Base-by-base conservation (phyloP, 2,329 filamentous ascomycete species). In the Calonectria henricotiae region DNA sequence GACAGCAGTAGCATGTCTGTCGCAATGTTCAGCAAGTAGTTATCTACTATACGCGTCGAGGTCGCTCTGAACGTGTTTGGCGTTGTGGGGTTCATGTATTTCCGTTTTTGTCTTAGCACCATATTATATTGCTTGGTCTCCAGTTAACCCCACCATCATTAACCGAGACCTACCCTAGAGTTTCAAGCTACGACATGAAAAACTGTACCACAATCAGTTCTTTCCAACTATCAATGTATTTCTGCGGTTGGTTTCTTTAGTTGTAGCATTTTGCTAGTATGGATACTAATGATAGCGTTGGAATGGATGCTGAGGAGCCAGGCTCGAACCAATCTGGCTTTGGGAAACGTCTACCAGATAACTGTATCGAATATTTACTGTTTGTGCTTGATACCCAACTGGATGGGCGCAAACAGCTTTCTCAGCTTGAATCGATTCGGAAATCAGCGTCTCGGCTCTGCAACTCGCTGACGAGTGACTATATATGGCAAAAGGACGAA, bases 401-500 rank as follows among this genome's bases (percentile, higher is more conserved):
- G 27, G 85, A 87, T 60, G 83, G 88, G 20, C 86, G 88, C 66
- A 89, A 89, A 73, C 84, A 89, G n/a, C 85, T 93, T 12, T 82
- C 89, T 27, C 87, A 88, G 23, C 86, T 98, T n/a, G 92, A 94
- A 67, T 84, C 88, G 23, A 87, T 98, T 11, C 90, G 94, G 64
- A 94, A 91, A 80, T 88, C 90, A 1, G 91, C 93, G 0, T 83
- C 88, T 2, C 86, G 90, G 32, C 82, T 96, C n/a, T 81, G 83
- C 5, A 90, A 89, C 49, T 85, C 87, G 3, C 83, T 94, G 8
- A 86, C 96, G n/a, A 91, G 90, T 74, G 92, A 94, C 71, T 98
- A 98, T 77, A 97, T 99, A 72, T 99, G 96, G 96, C 96, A 99
- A 80, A 90, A 95, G 13, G 95, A 98, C 64, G 84, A 86, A 0